These are phyloP conservation scores for Fusarium setosum DNA, from an alignment of 2,329 filamentous ascomycete species.

Conservation along the genomic window DNA sequence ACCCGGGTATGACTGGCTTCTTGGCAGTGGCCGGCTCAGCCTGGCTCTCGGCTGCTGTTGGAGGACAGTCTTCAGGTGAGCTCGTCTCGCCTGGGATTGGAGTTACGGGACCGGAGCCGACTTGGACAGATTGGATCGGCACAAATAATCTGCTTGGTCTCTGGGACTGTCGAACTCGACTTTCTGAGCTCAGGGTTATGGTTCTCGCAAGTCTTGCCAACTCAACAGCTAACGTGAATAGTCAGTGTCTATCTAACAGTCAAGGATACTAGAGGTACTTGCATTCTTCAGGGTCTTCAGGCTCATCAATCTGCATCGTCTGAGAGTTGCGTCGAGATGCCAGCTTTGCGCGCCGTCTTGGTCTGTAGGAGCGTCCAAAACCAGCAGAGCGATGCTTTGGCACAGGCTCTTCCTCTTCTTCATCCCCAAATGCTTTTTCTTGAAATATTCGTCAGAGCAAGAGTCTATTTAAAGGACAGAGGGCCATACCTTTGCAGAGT, in stretches of 20 bases:
- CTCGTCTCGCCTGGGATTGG: neutral
- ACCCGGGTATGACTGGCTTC: conserved; percentile 11
- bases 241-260: neutral
- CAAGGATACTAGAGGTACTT: neutral
- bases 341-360: conserved; percentile 1
- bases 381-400: neutral
- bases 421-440: conserved; percentile 2
- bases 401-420: neutral
- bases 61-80: too few relatives aligned
- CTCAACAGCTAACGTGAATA: neutral
- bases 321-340: too few relatives aligned
- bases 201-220: conserved; percentile 10
- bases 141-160: neutral
- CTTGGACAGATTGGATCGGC: neutral
- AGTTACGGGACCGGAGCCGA: neutral
- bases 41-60: too few relatives aligned
- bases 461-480: neutral
- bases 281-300: neutral
- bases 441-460: neutral
- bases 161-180: neutral
- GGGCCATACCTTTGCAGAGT: conserved; percentile 23
- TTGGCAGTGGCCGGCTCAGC: neutral
- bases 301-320: too few relatives aligned
- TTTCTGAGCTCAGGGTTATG: neutral
- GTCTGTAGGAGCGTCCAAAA: neutral